Percentiles rank a stretch among this genome's conserved stretches.
phyloP scores from a whole-genome alignment of 768 basidiomycete species.

The Lactarius quietus region DNA sequence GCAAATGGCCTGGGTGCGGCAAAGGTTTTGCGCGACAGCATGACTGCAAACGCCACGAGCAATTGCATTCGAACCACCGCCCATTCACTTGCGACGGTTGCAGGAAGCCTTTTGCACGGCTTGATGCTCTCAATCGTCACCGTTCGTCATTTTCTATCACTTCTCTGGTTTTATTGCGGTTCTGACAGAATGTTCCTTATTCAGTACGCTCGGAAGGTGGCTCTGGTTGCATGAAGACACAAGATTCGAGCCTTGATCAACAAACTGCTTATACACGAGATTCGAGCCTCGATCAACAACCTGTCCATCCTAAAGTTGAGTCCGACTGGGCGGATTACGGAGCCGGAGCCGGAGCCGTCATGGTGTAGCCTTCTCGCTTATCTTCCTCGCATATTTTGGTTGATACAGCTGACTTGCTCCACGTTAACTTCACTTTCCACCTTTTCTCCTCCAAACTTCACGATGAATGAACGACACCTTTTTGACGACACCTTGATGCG shows the following conservation, averaged over 20 bases:
- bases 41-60: conserved; percentile 95
- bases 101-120: conserved; percentile 86
- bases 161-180: not conserved
- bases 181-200: not conserved
- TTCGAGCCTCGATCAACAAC: conserved; percentile 23
- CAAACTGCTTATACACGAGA: conserved; percentile 23
- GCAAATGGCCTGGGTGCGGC: conserved; percentile 91
- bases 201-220: conserved; percentile 80
- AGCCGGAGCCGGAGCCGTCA: no score
- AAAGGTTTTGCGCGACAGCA: conserved; percentile 95
- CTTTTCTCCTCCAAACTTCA: not conserved
- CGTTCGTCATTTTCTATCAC: conserved; percentile 41
- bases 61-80: conserved; percentile 87
- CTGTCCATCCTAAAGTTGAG: conserved; percentile 8
- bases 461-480: not conserved
- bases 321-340: conserved; percentile 8
- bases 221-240: conserved; percentile 60
- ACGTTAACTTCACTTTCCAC: not conserved
- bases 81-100: conserved; percentile 95
- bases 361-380: not conserved
- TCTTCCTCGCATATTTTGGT: not conserved
- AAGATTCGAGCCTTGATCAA: conserved; percentile 30
- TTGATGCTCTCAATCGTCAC: conserved; percentile 94
- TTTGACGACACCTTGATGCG: conserved; percentile 11
- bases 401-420: not conserved